Evolutionary conservation across 75 land plant species (phyloP).

Genomic region (Selaginella tamariscina): DNA sequence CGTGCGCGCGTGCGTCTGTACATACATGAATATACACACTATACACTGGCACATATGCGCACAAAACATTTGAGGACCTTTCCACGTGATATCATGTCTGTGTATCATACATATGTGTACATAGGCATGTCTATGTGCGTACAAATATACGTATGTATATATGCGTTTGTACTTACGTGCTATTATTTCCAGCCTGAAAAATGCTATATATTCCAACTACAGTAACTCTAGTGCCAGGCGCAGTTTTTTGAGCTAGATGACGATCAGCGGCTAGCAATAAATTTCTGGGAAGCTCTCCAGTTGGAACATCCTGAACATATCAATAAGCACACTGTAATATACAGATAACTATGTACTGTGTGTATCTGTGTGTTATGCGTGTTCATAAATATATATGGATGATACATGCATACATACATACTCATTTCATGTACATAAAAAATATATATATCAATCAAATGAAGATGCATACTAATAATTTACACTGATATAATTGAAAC

Average conservation of each 20-base stretch:
- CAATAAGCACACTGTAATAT: neutral
- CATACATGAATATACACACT: too few species aligned
- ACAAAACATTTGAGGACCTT: too few species aligned
- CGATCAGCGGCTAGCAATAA: slow-evolving; percentile 83
- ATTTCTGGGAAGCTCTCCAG: slow-evolving; percentile 97
- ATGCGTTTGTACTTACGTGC: slow-evolving; percentile 35
- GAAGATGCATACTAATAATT: too few species aligned
- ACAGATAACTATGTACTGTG: too few species aligned
- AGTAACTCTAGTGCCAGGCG: slow-evolving; percentile 87
- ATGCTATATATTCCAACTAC: slow-evolving; percentile 91
- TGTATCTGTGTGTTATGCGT: too few species aligned
- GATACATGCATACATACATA: neutral
- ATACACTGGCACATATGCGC: too few species aligned
- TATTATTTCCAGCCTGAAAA: slow-evolving; percentile 62
- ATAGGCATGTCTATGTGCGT: too few species aligned
- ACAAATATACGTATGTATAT: too few species aligned
- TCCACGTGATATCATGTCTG: too few species aligned
- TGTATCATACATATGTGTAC: too few species aligned
- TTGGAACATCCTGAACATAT: slow-evolving; percentile 72
- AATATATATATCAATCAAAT: neutral
- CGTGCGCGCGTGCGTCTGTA: too few species aligned
- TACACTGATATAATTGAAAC: too few species aligned
- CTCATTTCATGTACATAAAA: neutral
- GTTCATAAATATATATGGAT: neutral
- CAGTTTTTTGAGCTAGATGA: slow-evolving; percentile 75